Base-by-base conservation (phyloP, 768 basidiomycete genomes). In the Amanita muscaria region DNA sequence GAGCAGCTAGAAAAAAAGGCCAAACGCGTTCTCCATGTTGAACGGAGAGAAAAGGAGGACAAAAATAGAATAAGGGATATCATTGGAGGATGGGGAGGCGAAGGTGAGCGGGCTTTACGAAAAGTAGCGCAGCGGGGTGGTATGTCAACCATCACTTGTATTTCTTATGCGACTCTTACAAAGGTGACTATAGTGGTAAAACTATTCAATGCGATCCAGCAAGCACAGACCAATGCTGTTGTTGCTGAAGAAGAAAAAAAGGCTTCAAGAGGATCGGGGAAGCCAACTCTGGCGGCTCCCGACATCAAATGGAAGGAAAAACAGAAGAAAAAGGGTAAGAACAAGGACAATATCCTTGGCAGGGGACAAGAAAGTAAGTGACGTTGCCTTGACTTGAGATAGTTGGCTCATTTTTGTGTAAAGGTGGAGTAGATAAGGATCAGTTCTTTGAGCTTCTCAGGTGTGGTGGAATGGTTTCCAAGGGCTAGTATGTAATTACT, bases 61-160 rank as follows among this genome's bases (percentile, higher is more conserved):
- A 78, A 68, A 50, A 76, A 77, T 10, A 66, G 77, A 46, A 72
- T 84, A 51, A 73, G 65, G 31, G 81, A 84, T 59, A 77, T 79
- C 12, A 88, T 86, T 58, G 88, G 81, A 46, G 90, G 89, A 32
- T 96, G 91, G 92, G 92, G 86, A 23, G 83, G 75, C 10, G 85
- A 87, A 61, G 77, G 76, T 62, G 89, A 82, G 67, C 76, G 76
- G 61, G 82, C 73, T 48, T 67, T 80, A 56, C 77, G 74, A 60
- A 97, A 84, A 70, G 88, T 76, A 61, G 94, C 82, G 51, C 96
- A 83, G 65, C 69, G 86, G 59, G 86, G 86, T 63, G 86, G 86
- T 86, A 59, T 40, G 75, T 54, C 30, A 10, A 19, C 10, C 27
- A 29, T 8, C 2, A n/a, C 12, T 46, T 43, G 18, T 47, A 40